These are phyloP conservation scores for Helicocarpus griseus DNA, from an alignment of 2,329 filamentous ascomycete genomes.

Conservation along the genomic window DNA sequence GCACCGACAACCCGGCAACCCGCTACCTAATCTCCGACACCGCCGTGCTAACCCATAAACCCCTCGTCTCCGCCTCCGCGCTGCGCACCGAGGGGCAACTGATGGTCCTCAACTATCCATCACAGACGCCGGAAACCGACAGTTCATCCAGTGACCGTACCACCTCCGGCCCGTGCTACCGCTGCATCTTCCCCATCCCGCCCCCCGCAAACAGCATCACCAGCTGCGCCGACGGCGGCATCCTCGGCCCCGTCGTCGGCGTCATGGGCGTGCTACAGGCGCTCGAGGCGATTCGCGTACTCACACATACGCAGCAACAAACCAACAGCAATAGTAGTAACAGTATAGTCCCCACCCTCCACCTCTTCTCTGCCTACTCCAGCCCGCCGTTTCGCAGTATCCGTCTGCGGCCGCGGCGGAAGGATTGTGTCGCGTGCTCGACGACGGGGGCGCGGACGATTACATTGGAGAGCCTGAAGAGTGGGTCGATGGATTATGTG, in stretches of 20 bases:
- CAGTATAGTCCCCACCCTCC: slow-evolving; percentile 23
- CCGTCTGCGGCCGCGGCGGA: slow-evolving; percentile 58
- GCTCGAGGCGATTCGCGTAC: slow-evolving; percentile 76
- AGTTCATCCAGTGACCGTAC: not conserved
- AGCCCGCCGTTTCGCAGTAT: slow-evolving; percentile 58
- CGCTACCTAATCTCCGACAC: slow-evolving; percentile 89
- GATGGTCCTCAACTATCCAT: slow-evolving; percentile 75
- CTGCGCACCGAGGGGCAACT: slow-evolving; percentile 83
- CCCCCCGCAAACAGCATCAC: slow-evolving; percentile 74
- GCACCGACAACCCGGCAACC: slow-evolving; percentile 84
- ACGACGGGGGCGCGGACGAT: slow-evolving; percentile 46
- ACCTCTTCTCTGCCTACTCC: slow-evolving; percentile 36
- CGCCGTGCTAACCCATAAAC: slow-evolving; percentile 68
- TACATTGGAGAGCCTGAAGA: slow-evolving; percentile 51
- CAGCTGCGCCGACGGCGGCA: slow-evolving; percentile 85
- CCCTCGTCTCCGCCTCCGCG: slow-evolving; percentile 81
- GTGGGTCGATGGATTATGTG: slow-evolving; percentile 68
- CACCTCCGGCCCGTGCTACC: slow-evolving; percentile 66
- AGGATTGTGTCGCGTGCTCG: slow-evolving; percentile 69
- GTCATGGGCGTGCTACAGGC: slow-evolving; percentile 90
- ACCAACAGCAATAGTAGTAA: not conserved
- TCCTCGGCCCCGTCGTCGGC: slow-evolving; percentile 85
- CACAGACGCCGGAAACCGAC: slow-evolving; percentile 44
- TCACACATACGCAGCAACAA: slow-evolving; percentile 35
- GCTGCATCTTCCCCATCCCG: slow-evolving; percentile 82